Base-by-base conservation (phyloP, 2,329 filamentous ascomycete species). In the Exserohilum rostratum region DNA sequence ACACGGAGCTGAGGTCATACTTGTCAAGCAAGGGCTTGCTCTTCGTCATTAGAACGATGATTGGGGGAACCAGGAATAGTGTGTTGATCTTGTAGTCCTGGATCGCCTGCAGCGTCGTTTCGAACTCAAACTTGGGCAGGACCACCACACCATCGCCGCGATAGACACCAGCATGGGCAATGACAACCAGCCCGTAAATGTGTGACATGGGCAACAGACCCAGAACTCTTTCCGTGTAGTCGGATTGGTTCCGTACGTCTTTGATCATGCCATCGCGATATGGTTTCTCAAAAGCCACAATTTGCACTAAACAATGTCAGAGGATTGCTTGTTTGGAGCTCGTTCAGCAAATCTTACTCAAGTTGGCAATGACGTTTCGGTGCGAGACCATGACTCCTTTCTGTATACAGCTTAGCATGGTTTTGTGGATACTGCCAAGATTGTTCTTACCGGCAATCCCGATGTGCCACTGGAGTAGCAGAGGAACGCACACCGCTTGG, bases 301-400 rank as follows among this genome's bases (percentile, higher is more conserved):
- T 80, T 70, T 92, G 89, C 42, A 91, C 67, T 73, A 48, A 9
- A 22, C 12, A 11, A 11, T 9, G 11, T 20, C 5, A 48, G n/a
- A 50, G 43, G 63, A 55, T 15, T 22, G 15, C 30, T 11, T 18
- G 5, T 7, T 5, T 13, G n/a, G 6, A 22, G 29, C 4, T 25
- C 17, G 7, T 31, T 22, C 2, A 12, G 6, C 22, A 11, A n/a
- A 11, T 27, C 67, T 51, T 66, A 72, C 70, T 37, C 0, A 86
- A 83, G 68, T 93, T 93, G 47, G 90, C 84, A 43, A 93, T 93
- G 38, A 93, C 87, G 61, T 93, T 93, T 33, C 78, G 78, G 70
- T 93, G 90, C 3, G 89, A 90, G 55, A 93, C 90, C 87, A 90
- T 91, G 48, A 93, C 90, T 39, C 89, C 90, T 87, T 92, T 91